Percentiles rank a stretch among this genome's conserved stretches.
phyloP scores from a whole-genome alignment of 345 rosid genomes.

The Syzygium aqueum region DNA sequence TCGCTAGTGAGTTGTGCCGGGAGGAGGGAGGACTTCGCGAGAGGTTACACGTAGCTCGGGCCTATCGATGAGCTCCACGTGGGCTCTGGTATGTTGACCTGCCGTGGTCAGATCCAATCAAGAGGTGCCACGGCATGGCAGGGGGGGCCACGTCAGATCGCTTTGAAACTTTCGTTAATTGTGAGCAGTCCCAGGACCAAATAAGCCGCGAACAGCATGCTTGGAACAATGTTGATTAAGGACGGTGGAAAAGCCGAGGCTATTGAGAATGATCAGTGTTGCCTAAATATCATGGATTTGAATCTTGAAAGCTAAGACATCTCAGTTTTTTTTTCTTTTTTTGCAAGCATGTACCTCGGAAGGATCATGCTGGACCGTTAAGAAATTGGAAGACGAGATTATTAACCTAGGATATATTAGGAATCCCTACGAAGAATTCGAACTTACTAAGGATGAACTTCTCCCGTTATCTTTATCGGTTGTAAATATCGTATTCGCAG shows the following conservation, averaged over 20 bases:
- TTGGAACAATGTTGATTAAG: neutral
- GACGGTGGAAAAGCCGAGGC: neutral
- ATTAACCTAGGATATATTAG: neutral
- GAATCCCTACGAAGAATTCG: neutral
- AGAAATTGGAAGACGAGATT: neutral
- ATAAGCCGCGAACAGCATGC: neutral
- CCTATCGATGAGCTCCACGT: conserved; percentile 41
- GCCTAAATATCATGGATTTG: too few species aligned
- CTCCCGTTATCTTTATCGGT: neutral
- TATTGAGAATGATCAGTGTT: neutral
- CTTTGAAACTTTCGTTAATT: neutral
- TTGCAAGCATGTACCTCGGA: accelerated
- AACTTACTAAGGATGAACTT: neutral
- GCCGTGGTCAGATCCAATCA: neutral
- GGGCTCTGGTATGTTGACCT: neutral
- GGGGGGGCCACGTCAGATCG: conserved; percentile 14
- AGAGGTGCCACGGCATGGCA: conserved; percentile 12
- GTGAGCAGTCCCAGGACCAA: neutral
- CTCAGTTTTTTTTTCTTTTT: neutral
- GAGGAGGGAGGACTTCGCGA: neutral
- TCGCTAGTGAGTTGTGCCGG: neutral
- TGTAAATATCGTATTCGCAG: accelerated
- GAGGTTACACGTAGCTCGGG: conserved; percentile 23
- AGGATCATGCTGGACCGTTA: accelerated
- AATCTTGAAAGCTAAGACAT: neutral